Evolutionary conservation across 805 yeast species (phyloP), one percentile per base, ranked within the genome.

Genomic region (Candida andamanensis): DNA sequence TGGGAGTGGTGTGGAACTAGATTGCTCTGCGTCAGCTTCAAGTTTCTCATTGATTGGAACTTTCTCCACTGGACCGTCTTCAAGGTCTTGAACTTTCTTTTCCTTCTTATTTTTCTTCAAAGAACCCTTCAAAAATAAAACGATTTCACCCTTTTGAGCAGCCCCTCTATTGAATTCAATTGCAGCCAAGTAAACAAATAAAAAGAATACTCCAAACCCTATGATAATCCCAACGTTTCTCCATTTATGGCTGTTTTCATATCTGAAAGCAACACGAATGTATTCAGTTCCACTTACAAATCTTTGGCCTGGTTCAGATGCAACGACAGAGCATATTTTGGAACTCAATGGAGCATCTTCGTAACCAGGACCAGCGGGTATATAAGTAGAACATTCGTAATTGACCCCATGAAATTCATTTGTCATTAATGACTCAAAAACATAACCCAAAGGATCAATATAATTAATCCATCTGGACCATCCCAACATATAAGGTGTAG

Each of bases 191-290:
- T 62, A 60, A 18, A 58, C 40, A 21, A 40, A 32, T 33, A 70
- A 41, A 51, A 68, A 67, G 40, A 69, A 69, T 4, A 63, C 40
- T 35, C 67, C 54, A 47, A 66, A 79, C 2, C 72, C 85, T 48
- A 77, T 50, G 37, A 73, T 37, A 37, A 80, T 74, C 48, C 87
- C 95, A 36, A 80, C 67, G 53, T 85, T 82, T 63, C 95, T 76
- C 95, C 95, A 85, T 30, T 72, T 68, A 54, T 85, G 85, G 14
- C 55, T 41, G 46, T 68, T 75, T 14, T 50, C 49, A 61, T 79
- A 85, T 25, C 55, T 49, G 54, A 55, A 85, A 6, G 76, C 52
- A 3, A 45, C 46, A 4, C 40, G 39, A 35, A 85, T 42, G 47
- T 80, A 85, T 21, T 52, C 56, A 41, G 77, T 74, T 44, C 95